Evolutionary conservation across 164 flowering plant species (phyloP).

Genomic region (Magnolia changhungtana): DNA sequence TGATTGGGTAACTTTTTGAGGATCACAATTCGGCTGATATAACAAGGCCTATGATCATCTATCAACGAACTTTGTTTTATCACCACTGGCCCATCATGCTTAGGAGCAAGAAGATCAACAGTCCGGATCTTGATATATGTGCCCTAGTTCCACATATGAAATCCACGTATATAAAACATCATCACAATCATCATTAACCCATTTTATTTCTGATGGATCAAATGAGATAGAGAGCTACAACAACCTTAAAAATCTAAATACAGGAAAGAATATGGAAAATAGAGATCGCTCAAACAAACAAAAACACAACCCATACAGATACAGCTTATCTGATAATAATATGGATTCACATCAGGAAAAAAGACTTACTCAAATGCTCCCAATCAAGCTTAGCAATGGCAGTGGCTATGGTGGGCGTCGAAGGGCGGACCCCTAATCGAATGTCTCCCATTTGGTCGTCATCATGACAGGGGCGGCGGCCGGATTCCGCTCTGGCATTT

Average conservation of each 20-base stretch:
- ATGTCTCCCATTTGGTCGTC: constrained; percentile 83
- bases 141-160: background rate
- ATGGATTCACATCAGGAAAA: constrained; percentile 1
- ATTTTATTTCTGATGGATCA: constrained; percentile 22
- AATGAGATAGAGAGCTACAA: constrained; percentile 1
- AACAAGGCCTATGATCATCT: too few species aligned
- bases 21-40: too few species aligned
- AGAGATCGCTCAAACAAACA: constrained; percentile 15
- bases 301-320: constrained; percentile 3
- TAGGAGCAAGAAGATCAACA: background rate
- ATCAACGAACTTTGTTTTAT: too few species aligned
- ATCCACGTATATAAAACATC: background rate
- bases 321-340: background rate
- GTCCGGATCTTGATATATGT: background rate
- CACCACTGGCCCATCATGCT: too few species aligned
- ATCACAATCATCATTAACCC: constrained; percentile 16
- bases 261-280: constrained; percentile 25
- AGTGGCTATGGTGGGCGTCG: constrained; percentile 17
- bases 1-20: too few species aligned
- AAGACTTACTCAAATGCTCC: constrained; percentile 32
- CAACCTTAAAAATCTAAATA: constrained; percentile 23
- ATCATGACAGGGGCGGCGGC: constrained; percentile 40
- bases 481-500: constrained; percentile 13
- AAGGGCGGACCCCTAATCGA: constrained; percentile 21
- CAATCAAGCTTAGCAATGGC: constrained; percentile 23